phyloP scores from a whole-genome alignment of 2,329 filamentous ascomycete species.

The Neopestalotiopsis rosae region DNA sequence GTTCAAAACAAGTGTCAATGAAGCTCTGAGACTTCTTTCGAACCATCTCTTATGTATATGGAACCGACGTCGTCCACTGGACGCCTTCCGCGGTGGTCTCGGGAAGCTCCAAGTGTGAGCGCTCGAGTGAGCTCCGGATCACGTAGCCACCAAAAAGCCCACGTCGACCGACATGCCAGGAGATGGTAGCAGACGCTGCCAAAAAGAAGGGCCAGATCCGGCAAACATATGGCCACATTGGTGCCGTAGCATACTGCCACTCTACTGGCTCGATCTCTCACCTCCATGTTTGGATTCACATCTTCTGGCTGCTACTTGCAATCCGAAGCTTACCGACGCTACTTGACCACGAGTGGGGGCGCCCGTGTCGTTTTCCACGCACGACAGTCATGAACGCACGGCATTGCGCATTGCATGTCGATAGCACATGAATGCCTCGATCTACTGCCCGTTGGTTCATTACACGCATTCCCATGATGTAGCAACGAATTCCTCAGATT shows the following conservation, averaged over 20 bases:
- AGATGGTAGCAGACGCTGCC: neutral
- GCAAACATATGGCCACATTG: neutral
- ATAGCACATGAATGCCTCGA: neutral
- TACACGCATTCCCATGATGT: neutral
- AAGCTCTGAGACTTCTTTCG: neutral
- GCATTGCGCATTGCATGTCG: neutral
- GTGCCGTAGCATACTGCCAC: neutral
- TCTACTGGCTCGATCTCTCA: neutral
- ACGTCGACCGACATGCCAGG: neutral
- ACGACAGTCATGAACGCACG: neutral
- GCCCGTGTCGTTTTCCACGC: neutral
- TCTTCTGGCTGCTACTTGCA: neutral
- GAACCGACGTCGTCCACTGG: neutral
- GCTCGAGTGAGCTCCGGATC: neutral
- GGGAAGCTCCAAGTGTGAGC: neutral
- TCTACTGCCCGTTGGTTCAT: neutral
- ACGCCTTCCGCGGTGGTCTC: neutral
- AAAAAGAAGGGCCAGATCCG: neutral
- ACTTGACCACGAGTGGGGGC: conserved; percentile 2
- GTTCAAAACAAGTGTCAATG: neutral
- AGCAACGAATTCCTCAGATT: neutral
- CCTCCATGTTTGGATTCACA: neutral
- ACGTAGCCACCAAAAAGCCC: neutral
- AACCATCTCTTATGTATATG: neutral
- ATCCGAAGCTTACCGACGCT: conserved; percentile 13